These are phyloP conservation scores for Triadica sebifera DNA, from an alignment of 345 rosid genomes.

Conservation along the genomic window DNA sequence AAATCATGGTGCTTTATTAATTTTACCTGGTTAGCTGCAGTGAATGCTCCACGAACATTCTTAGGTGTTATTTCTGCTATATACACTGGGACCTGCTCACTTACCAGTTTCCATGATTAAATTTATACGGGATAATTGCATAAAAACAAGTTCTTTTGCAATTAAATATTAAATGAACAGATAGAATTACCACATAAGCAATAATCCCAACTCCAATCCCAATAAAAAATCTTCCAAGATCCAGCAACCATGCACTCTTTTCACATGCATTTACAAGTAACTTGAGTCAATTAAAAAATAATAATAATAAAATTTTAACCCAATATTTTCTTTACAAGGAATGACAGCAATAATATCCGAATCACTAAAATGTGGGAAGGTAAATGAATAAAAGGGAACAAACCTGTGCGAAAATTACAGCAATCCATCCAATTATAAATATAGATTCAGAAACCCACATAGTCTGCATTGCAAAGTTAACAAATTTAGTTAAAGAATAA, in stretches of 20 bases:
- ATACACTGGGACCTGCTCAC: conserved; percentile 36
- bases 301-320: too few species aligned
- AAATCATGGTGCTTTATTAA: too few species aligned
- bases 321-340: too few species aligned
- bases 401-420: conserved; percentile 46
- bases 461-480: conserved; percentile 31
- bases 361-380: background rate
- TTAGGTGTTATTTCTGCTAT: conserved; percentile 48
- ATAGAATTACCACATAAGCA: conserved; percentile 33
- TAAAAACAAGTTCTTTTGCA: too few species aligned
- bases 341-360: background rate
- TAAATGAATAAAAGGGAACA: background rate
- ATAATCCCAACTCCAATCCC: conserved; percentile 39
- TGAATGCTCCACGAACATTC: conserved; percentile 34
- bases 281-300: background rate
- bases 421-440: conserved; percentile 50
- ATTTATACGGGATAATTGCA: too few species aligned
- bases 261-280: too few species aligned
- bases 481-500: background rate
- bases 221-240: conserved; percentile 33
- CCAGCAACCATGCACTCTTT: conserved; percentile 31
- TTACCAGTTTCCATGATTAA: too few species aligned
- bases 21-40: conserved; percentile 17
- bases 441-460: conserved; percentile 53
- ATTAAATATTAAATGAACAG: too few species aligned